Evolutionary conservation across 164 flowering plant genomes (phyloP).

Genomic region (Nelumbo lutea): DNA sequence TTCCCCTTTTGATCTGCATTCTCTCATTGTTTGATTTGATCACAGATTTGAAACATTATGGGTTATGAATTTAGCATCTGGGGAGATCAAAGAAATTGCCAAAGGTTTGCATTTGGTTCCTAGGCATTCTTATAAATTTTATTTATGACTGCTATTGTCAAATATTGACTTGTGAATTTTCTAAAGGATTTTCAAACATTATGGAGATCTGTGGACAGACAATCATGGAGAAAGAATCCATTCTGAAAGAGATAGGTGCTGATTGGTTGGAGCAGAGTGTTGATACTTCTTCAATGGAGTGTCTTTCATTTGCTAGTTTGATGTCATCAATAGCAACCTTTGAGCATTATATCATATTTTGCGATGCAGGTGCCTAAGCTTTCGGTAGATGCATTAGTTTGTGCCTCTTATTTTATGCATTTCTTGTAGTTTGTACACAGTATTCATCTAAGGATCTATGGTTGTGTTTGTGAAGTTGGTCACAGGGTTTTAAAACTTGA

Average conservation of each 20-base stretch:
- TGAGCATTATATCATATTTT: constrained; percentile 40
- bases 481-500: constrained; percentile 49
- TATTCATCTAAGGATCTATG: constrained; percentile 11
- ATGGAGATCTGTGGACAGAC: constrained; percentile 53
- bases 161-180: constrained; percentile 5
- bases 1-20: too few relatives aligned
- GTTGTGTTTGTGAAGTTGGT: constrained; percentile 46
- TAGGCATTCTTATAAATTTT: neutral
- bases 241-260: constrained; percentile 38
- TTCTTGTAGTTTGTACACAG: neutral
- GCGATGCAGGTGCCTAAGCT: constrained; percentile 58
- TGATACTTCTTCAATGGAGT: constrained; percentile 24
- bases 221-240: constrained; percentile 48
- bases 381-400: constrained; percentile 5
- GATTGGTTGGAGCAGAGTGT: constrained; percentile 35
- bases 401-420: neutral
- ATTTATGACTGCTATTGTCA: neutral
- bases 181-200: constrained; percentile 53
- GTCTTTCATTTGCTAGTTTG: constrained; percentile 35
- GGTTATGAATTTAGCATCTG: constrained; percentile 55
- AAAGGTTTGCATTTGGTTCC: constrained; percentile 41
- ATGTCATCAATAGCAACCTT: constrained; percentile 56
- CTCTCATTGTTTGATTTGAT: constrained; percentile 2
- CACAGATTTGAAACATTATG: constrained; percentile 69
- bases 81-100: constrained; percentile 49